Evolutionary conservation across 2,329 filamentous ascomycete species (phyloP), one percentile per base, ranked within the genome.

Genomic region (Fusarium praegraminearum): DNA sequence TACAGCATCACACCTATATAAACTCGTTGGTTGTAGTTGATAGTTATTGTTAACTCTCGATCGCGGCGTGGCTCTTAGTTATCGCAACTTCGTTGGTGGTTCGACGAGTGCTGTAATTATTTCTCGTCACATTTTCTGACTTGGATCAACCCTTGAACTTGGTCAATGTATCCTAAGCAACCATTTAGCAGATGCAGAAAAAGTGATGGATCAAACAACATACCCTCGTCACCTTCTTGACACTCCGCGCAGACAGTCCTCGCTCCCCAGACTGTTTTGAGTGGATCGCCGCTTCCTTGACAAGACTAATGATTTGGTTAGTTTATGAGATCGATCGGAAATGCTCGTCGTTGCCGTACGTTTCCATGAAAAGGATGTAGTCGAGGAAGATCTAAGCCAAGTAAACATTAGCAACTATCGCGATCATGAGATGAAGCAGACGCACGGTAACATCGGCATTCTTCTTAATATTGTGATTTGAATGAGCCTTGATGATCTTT

Each of bases 401-500:
- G 56, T 57, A 57, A 54, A 65, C 10, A 70, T 81, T 55, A 79
- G 76, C 49, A 52, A 49, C 28, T 22, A 40, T 52, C 43, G 59
- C 57, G 59, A 65, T 70, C 60, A 70, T 62, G 56, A 35, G 35
- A 16, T 16, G 45, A 64, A 30, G 26, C 60, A 45, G 33, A 52
- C 87, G 64, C 81, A 97, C 93, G 81, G 95, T 84, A 61, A 97
- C 89, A 80, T 97, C 94, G 32, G 90, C 91, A 79, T 96, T 94
- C 80, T 93, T 96, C 83, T 90, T 93, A 68, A 97, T 80, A 69
- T 87, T 91, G 77, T 90, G 89, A 68, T 92, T 91, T 11, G 93
- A 91, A 79, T 97, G 93, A 20, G 93, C 93, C 81, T 97, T 97
- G 75, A 97, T 86, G 64, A 97, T 95, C 80, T 94, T 94, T 80